Conservation (phyloP, 305 asterid genomes). For the Caryopteris hybrid region DNA sequence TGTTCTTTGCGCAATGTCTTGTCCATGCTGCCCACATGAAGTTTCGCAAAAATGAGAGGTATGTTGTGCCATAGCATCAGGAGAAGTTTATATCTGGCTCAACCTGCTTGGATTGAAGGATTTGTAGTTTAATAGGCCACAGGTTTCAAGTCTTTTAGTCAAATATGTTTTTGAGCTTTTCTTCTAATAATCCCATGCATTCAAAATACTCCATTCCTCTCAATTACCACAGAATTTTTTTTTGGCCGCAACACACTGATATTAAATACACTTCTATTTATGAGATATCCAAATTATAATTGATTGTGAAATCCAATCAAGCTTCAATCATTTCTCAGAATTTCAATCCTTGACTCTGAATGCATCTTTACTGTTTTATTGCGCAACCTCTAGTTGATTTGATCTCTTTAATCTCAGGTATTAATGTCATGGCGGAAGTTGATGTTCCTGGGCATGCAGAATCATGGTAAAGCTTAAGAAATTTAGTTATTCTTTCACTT, state of each 20-base stretch:
- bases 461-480: slow-evolving; percentile 58
- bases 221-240: not conserved
- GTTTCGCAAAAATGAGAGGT: slow-evolving; percentile 94
- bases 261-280: not conserved
- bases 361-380: not conserved
- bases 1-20: slow-evolving; percentile 26
- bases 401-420: slow-evolving; percentile 42
- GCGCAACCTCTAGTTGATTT: slow-evolving; percentile 11
- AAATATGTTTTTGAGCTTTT: not conserved
- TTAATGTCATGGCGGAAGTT: slow-evolving; percentile 93
- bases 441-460: slow-evolving; percentile 98
- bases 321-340: not conserved
- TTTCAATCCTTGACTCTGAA: not conserved
- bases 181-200: not conserved
- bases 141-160: not conserved
- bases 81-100: not conserved
- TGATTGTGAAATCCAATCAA: not conserved
- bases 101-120: not conserved
- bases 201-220: not conserved
- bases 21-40: slow-evolving; percentile 35
- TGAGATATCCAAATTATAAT: not conserved
- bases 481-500: slow-evolving; percentile 12
- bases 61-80: slow-evolving; percentile 13
- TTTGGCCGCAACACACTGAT: not conserved
- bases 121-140: not conserved